Conservation (phyloP, 805 yeast genomes). For the Yamadazyma olivae region DNA sequence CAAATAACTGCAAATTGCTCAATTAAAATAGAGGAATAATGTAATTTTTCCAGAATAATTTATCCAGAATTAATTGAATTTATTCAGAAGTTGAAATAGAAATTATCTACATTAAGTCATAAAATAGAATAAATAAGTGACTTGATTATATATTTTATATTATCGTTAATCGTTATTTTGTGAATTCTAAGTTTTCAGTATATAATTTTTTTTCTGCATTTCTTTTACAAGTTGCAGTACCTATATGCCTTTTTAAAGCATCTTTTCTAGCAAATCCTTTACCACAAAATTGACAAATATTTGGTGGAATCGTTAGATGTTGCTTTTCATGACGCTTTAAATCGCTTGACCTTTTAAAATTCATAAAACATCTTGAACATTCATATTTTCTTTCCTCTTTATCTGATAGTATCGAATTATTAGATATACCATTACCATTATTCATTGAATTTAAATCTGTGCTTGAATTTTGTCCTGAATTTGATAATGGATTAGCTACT, state of each 20-base stretch:
- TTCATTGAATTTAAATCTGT: not conserved
- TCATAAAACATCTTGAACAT: slow-evolving; percentile 59
- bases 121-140: too few relatives aligned
- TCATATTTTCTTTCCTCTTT: slow-evolving; percentile 39
- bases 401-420: not conserved
- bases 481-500: not conserved
- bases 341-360: slow-evolving; percentile 67
- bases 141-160: too few relatives aligned
- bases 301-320: slow-evolving; percentile 68
- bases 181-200: slow-evolving; percentile 24
- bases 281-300: slow-evolving; percentile 72
- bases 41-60: too few relatives aligned
- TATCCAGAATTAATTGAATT: too few relatives aligned
- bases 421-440: not conserved
- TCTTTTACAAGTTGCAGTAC: slow-evolving; percentile 71
- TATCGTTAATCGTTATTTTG: slow-evolving; percentile 1
- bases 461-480: not conserved
- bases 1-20: too few relatives aligned
- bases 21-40: too few relatives aligned
- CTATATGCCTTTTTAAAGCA: slow-evolving; percentile 72
- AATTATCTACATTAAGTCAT: too few relatives aligned
- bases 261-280: slow-evolving; percentile 84
- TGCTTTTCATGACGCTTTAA: slow-evolving; percentile 74
- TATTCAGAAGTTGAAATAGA: too few relatives aligned
- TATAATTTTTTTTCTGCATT: slow-evolving; percentile 55